Evolutionary conservation across 75 land plant genomes (phyloP).

Genomic region (Cunninghamia lanceolata): DNA sequence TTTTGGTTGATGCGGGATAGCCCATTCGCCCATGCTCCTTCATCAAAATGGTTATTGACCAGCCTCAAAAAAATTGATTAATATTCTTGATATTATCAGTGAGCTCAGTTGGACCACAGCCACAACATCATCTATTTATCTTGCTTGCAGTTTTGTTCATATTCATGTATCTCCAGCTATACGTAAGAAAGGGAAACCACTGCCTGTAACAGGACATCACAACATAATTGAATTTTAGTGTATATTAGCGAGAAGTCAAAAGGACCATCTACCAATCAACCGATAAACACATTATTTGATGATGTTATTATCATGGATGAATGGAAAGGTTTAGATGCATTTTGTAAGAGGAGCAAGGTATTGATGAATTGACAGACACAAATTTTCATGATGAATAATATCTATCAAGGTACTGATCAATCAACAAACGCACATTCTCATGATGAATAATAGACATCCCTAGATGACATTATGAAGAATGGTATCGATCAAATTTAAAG

Average conservation of each 20-base stretch:
- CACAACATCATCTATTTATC: not conserved
- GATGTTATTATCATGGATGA: too few relatives aligned
- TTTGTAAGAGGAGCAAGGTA: too few relatives aligned
- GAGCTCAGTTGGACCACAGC: not conserved
- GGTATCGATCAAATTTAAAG: too few relatives aligned
- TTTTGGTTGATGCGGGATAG: too few relatives aligned
- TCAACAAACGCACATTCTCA: too few relatives aligned
- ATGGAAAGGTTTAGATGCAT: not conserved
- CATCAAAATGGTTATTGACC: too few relatives aligned
- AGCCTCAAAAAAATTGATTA: not conserved
- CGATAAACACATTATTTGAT: not conserved
- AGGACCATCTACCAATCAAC: not conserved
- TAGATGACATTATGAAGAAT: too few relatives aligned
- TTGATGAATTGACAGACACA: too few relatives aligned
- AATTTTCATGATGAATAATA: too few relatives aligned
- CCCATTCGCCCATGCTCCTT: too few relatives aligned
- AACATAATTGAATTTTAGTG: not conserved
- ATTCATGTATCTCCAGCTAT: not conserved
- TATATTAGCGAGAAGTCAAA: not conserved
- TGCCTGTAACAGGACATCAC: not conserved
- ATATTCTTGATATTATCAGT: not conserved
- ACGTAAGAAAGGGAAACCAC: constrained; percentile 4
- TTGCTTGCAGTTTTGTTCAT: not conserved
- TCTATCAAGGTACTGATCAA: too few relatives aligned
- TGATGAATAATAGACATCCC: too few relatives aligned